Evolutionary conservation across 495 filamentous ascomycete genomes (phyloP).

Genomic region (Diplogelasinospora grovesii): DNA sequence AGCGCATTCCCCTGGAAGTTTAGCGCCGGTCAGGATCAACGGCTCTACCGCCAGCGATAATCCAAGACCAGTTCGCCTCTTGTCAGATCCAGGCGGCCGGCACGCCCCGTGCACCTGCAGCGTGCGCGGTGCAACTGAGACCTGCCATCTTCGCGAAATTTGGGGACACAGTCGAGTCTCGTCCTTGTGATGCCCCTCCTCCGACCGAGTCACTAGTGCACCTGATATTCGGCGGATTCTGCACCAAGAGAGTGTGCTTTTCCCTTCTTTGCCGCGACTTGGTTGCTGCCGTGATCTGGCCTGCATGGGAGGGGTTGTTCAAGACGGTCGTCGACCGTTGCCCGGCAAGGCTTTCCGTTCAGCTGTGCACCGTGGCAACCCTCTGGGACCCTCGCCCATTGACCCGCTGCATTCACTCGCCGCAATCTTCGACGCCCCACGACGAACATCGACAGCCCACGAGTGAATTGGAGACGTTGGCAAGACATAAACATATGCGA

Average conservation of each 20-base stretch:
- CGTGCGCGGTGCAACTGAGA: slow-evolving; percentile 11
- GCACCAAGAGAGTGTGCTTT: neutral
- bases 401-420: too few relatives aligned
- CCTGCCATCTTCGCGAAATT: slow-evolving; percentile 8
- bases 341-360: slow-evolving; percentile 20
- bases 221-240: neutral
- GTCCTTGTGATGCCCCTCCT: slow-evolving; percentile 14
- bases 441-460: too few relatives aligned
- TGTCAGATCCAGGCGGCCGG: slow-evolving; percentile 10
- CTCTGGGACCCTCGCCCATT: too few relatives aligned
- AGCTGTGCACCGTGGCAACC: slow-evolving; percentile 9
- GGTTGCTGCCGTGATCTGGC: neutral
- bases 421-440: too few relatives aligned
- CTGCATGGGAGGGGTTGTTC: slow-evolving; percentile 6
- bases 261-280: neutral
- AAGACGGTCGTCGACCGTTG: slow-evolving; percentile 8
- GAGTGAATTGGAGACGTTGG: too few relatives aligned
- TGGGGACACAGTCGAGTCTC: slow-evolving; percentile 4
- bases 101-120: slow-evolving; percentile 14
- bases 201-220: slow-evolving; percentile 3
- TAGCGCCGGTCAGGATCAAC: slow-evolving; percentile 18
- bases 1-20: neutral
- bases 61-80: slow-evolving; percentile 1
- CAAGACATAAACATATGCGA: too few relatives aligned
- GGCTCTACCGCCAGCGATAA: slow-evolving; percentile 2